phyloP scores from a whole-genome alignment of 768 basidiomycete genomes.

The Leccinellum rugosiceps region DNA sequence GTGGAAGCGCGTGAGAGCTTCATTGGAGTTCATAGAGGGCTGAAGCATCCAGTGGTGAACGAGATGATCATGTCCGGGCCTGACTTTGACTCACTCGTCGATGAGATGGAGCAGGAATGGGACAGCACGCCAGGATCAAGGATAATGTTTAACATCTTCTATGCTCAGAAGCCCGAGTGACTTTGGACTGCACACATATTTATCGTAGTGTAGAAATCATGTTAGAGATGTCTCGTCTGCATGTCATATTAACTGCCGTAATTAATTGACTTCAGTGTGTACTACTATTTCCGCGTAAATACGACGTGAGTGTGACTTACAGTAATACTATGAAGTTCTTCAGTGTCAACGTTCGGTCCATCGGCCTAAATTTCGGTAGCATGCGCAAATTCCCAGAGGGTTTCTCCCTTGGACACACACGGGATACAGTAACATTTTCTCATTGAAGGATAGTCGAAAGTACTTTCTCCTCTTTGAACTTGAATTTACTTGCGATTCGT shows the following conservation, averaged over 20 bases:
- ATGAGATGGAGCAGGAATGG: not conserved
- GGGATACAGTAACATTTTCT: not conserved
- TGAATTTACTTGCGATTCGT: not conserved
- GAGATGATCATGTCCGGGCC: not conserved
- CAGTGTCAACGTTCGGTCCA: not conserved
- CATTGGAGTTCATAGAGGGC: not conserved
- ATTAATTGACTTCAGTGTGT: not conserved
- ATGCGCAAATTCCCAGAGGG: not conserved
- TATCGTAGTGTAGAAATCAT: not conserved
- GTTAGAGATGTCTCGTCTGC: not conserved
- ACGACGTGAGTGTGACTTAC: not conserved
- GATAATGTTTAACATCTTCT: not conserved
- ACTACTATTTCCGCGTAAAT: not conserved
- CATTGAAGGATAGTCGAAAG: not conserved
- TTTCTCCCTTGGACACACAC: not conserved
- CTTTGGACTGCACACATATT: not conserved
- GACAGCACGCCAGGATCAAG: not conserved
- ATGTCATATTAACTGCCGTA: not conserved
- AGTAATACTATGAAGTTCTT: too few relatives aligned
- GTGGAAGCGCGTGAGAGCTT: not conserved
- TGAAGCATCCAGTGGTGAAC: not conserved
- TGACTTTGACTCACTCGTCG: not conserved
- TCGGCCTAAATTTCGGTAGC: not conserved
- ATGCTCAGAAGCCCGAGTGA: not conserved
- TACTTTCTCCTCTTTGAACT: too few relatives aligned